A percentile compares a stretch with the other conserved stretches of the same genome.
phyloP scores from a whole-genome alignment of 768 basidiomycete genomes.

The Mycena galericulata region DNA sequence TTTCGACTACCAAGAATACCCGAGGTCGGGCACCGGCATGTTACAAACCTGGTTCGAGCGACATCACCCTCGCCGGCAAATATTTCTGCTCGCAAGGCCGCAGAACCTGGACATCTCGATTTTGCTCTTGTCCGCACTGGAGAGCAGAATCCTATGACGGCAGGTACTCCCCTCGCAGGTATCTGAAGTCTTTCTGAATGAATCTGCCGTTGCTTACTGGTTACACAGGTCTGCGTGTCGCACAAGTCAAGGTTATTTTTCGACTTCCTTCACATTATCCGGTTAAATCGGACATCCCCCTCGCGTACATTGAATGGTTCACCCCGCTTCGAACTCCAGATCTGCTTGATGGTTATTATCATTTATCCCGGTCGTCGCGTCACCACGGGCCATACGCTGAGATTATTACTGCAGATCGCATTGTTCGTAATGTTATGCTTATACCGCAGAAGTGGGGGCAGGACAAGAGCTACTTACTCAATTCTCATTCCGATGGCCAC shows the following conservation, averaged over 20 bases:
- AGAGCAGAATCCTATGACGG: constrained; percentile 27
- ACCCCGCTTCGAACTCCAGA: constrained; percentile 29
- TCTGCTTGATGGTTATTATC: constrained; percentile 32
- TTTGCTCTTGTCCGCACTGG: constrained; percentile 30
- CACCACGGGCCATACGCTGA: constrained; percentile 28
- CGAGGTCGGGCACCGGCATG: constrained; percentile 23
- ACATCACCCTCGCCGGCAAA: constrained; percentile 1
- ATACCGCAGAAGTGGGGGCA: constrained; percentile 20
- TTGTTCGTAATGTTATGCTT: constrained; percentile 27
- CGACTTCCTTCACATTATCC: constrained; percentile 35
- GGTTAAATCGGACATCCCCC: constrained; percentile 1
- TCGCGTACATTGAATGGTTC: constrained; percentile 45
- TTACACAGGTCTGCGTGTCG: constrained; percentile 21
- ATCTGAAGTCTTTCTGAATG: constrained; percentile 19
- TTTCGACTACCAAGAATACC: constrained; percentile 33
- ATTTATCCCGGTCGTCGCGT: constrained; percentile 19
- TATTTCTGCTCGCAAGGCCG: constrained; percentile 3
- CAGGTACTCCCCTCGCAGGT: constrained; percentile 14
- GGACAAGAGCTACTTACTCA: constrained; percentile 19
- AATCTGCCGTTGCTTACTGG: background rate
- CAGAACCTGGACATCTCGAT: constrained; percentile 33
- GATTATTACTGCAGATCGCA: constrained; percentile 31
- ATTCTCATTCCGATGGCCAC: constrained; percentile 33
- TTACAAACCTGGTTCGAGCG: constrained; percentile 30
- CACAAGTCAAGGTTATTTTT: constrained; percentile 43